A percentile compares a stretch with the other conserved stretches of the same genome.
phyloP scores from a whole-genome alignment of 345 rosid genomes.

The Anastatica hierochuntica region DNA sequence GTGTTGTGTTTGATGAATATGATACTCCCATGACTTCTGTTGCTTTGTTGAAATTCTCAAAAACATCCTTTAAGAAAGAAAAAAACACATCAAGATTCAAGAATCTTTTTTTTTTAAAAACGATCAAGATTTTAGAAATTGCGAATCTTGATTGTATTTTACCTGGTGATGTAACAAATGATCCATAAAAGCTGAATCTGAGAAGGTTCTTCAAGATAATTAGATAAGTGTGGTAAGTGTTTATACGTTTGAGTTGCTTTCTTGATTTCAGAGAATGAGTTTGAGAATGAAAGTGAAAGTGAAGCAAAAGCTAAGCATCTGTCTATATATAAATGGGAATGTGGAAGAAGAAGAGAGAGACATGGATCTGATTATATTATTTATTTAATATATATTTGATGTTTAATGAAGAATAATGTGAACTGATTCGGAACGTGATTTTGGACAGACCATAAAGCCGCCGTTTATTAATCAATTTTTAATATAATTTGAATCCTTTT shows the following conservation, averaged over 20 bases:
- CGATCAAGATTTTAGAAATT: background rate
- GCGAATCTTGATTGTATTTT: background rate
- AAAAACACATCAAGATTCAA: constrained; percentile 8
- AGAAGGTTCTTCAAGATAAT: constrained; percentile 8
- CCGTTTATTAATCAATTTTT: constrained; percentile 4
- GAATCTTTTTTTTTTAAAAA: background rate
- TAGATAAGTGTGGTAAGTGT: constrained; percentile 1
- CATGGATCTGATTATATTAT: background rate
- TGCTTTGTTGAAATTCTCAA: constrained; percentile 18
- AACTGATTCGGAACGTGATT: constrained; percentile 24
- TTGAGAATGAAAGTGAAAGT: constrained; percentile 12
- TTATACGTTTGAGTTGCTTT: constrained; percentile 8
- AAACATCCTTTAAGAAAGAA: constrained; percentile 13
- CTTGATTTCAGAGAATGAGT: constrained; percentile 5
- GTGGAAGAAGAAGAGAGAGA: constrained; percentile 6
- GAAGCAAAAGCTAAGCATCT: constrained; percentile 21
- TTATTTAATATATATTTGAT: background rate
- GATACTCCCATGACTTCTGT: constrained; percentile 22
- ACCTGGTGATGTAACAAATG: constrained; percentile 23
- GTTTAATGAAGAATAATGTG: background rate
- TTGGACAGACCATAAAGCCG: constrained; percentile 23
- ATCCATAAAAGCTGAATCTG: constrained; percentile 19
- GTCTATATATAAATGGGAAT: constrained; percentile 21
- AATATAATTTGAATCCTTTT: background rate
- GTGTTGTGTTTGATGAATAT: constrained; percentile 15